Evolutionary conservation across 768 basidiomycete genomes (phyloP), one percentile per base, ranked within the genome.

Genomic region (Clitopilus hobsonii): DNA sequence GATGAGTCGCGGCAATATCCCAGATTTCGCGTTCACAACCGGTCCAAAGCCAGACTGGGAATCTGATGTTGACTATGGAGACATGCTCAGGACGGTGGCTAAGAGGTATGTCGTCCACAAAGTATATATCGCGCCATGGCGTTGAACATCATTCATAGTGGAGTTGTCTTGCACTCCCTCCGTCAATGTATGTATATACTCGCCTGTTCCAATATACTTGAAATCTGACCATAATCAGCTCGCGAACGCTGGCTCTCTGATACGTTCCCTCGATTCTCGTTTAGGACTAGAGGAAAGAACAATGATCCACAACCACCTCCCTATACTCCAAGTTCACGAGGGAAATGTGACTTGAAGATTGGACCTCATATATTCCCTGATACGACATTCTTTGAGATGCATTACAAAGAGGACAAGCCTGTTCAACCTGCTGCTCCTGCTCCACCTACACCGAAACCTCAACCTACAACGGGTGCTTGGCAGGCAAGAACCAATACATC

Each of bases 281-380:
- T 78, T 53, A 87, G 82, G 60, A 69, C 79, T 49, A 80, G 79
- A 38, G 79, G 77, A 54, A 88, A 85, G 61, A 71, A 76, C 0
- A 66, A 71, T 22, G 77, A 80, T 51, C 71, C 77, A 20, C 65
- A 71, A 23, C 83, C 82, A 36, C 86, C 86, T 2, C 83, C 86
- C 0, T 87, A 90, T 63, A 85, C 80, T 1, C 79, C 85, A 53
- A 81, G 82, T 59, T 75, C 74, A 27, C 75, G 85, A 29, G 89
- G 88, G 45, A 81, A 75, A 63, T 91, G 85, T 65, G 81, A 86
- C 53, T 67, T 94, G 30, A 76, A 82, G 60, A 82, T 93, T 27
- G 91, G 90, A 5, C 91, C 91, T 13, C 89, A 90, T 66, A 70
- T 74, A 24, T 92, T 92, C 61, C 63, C 73, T 28, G 81, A 85